phyloP scores from a whole-genome alignment of 2,329 filamentous ascomycete genomes.

The Aspergillus alliaceus region DNA sequence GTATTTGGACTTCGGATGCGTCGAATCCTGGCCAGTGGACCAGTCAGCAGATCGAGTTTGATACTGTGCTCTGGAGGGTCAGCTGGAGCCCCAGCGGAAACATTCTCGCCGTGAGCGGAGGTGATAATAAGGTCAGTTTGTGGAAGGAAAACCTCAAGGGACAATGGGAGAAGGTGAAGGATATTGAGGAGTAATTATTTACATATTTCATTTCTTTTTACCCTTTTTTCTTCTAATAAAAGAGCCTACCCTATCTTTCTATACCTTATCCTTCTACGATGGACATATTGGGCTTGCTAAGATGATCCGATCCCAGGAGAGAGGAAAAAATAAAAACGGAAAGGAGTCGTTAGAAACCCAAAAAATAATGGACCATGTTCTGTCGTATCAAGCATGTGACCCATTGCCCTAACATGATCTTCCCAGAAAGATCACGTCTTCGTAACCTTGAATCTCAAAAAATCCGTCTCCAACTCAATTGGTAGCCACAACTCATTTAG shows the following conservation, averaged over 20 bases:
- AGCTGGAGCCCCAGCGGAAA: slow-evolving; percentile 98
- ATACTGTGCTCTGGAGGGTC: slow-evolving; percentile 88
- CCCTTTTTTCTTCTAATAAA: slow-evolving; percentile 11
- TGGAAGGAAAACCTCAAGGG: slow-evolving; percentile 99
- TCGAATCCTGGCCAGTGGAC: slow-evolving; percentile 73
- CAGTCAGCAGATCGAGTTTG: slow-evolving; percentile 81
- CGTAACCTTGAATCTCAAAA: slow-evolving; percentile 45
- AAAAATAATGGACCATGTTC: slow-evolving; percentile 33
- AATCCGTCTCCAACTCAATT: slow-evolving; percentile 18
- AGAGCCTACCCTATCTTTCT: not conserved
- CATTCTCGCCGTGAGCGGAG: slow-evolving; percentile 87
- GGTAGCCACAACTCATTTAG: slow-evolving; percentile 17
- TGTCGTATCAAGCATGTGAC: slow-evolving; percentile 23
- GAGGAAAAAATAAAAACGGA: not conserved
- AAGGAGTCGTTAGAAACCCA: slow-evolving; percentile 23
- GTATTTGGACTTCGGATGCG: slow-evolving; percentile 87
- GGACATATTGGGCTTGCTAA: not conserved
- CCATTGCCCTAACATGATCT: slow-evolving; percentile 53
- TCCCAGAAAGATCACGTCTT: slow-evolving; percentile 48
- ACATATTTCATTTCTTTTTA: slow-evolving; percentile 10
- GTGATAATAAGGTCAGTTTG: slow-evolving; percentile 93
- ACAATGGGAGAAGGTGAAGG: slow-evolving; percentile 96
- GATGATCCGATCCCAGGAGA: not conserved
- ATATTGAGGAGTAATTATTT: slow-evolving; percentile 75
- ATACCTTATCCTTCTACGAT: not conserved